Evolutionary conservation across 768 basidiomycete species (phyloP), one percentile per base, ranked within the genome.

Genomic region (Daedalea quercina): DNA sequence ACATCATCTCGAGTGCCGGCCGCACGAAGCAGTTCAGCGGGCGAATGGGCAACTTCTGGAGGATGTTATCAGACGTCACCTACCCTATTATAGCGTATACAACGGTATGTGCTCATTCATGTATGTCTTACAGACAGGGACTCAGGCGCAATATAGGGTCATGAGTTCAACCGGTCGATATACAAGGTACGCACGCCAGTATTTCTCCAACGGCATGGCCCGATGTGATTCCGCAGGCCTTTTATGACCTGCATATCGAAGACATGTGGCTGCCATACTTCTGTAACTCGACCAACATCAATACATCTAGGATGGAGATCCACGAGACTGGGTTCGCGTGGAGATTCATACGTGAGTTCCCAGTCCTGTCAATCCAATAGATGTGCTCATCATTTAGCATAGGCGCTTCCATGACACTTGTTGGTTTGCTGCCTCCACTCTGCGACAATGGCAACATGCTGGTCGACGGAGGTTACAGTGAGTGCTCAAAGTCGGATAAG

Each of bases 191-290:
- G 25, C 7, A 13, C 44, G 9, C 23, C n/a, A 23, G 6, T 9
- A 20, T 3, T 33, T 24, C 28, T 3, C 9, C 20, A 22, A 37
- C 19, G 48, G 31, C 9, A 35, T 19, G 3, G 4, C 3, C 33
- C 33, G 24, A 23, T 28, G 35, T 42, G n/a, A 9, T 22, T 44
- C 9, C 3, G 17, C 62, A 91, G 81, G 82, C 90, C 17, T 95
- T 96, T 66, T 95, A 93, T 60, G 92, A 91, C 67, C 81, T 94
- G 40, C 94, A 97, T 60, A 92, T 92, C 37, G 89, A 93, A 69
- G 94, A 96, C 69, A 95, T 96, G 90, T 98, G 95, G 96, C 75
- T 99, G 6, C 96, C 95, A 3, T 97, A 83, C 73, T 98, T 95
- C 70, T 96, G 94, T 70, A 98, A 98, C 62, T 91, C 95, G 2